These are phyloP conservation scores for Podaxis mareebaensis DNA, from an alignment of 768 basidiomycete genomes.

Conservation along the genomic window DNA sequence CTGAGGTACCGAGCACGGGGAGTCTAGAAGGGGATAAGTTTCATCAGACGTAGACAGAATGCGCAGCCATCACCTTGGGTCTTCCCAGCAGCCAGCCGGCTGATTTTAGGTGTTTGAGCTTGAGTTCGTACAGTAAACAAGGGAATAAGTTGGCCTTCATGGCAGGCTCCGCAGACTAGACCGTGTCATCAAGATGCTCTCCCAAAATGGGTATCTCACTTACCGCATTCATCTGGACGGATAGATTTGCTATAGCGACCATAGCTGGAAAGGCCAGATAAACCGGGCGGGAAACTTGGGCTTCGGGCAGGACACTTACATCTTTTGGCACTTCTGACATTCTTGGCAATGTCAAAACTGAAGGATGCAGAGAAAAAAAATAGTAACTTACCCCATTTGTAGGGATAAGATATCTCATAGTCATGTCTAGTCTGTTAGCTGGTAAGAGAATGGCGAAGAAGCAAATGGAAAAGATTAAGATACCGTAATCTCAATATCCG, in stretches of 20 bases:
- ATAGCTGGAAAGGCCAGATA: slow-evolving; percentile 45
- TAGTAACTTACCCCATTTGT: slow-evolving; percentile 63
- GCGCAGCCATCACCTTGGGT: slow-evolving; percentile 40
- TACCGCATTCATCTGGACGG: slow-evolving; percentile 61
- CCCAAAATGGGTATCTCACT: slow-evolving; percentile 24
- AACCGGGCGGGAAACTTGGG: slow-evolving; percentile 3
- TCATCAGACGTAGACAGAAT: neutral
- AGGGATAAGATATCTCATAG: slow-evolving; percentile 76
- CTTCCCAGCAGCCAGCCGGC: slow-evolving; percentile 44
- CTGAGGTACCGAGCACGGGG: slow-evolving; percentile 27
- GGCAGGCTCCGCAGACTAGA: slow-evolving; percentile 69
- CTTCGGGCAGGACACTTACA: slow-evolving; percentile 39
- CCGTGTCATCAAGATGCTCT: neutral
- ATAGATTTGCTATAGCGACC: slow-evolving; percentile 78
- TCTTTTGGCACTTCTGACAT: slow-evolving; percentile 62
- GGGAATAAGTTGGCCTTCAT: slow-evolving; percentile 56
- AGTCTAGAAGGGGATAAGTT: slow-evolving; percentile 27
- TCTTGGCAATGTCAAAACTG: slow-evolving; percentile 37
- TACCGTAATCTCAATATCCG: slow-evolving; percentile 75
- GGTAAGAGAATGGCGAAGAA: neutral
- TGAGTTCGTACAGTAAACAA: slow-evolving; percentile 39
- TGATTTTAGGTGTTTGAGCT: slow-evolving; percentile 38
- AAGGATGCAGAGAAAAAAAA: neutral
- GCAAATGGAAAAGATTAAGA: slow-evolving; percentile 8
- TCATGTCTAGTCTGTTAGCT: slow-evolving; percentile 61